Percentiles rank a stretch among this genome's conserved stretches.
phyloP scores from a whole-genome alignment of 176 grass and related monocot genomes.

The Carex kokanica region DNA sequence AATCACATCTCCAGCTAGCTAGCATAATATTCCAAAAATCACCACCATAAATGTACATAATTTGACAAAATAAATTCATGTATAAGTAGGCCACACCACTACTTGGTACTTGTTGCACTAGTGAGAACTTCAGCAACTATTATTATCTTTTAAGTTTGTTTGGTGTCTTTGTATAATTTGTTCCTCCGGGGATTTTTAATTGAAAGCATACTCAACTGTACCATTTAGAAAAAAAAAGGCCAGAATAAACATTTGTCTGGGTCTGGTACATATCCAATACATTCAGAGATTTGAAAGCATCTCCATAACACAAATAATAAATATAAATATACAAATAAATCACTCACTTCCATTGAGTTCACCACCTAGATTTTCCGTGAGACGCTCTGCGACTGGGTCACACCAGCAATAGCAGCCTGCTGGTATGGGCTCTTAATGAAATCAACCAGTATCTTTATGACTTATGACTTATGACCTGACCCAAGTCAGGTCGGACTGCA shows the following conservation, averaged over 20 bases:
- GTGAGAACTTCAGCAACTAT: neutral
- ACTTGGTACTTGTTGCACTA: too few relatives aligned
- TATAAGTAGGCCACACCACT: too few relatives aligned
- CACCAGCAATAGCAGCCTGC: constrained; percentile 62
- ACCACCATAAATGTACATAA: too few relatives aligned
- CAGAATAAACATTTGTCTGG: neutral
- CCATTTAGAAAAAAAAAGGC: neutral
- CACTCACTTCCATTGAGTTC: constrained; percentile 39
- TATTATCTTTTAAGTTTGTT: neutral
- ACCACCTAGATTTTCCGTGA: constrained; percentile 63
- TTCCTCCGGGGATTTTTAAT: neutral
- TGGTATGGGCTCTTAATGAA: constrained; percentile 80
- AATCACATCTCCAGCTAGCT: too few relatives aligned
- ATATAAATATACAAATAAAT: neutral
- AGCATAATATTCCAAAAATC: too few relatives aligned
- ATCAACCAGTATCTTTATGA: constrained; percentile 42
- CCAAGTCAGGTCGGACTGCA: constrained; percentile 56
- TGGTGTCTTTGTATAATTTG: neutral
- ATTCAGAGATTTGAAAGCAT: neutral
- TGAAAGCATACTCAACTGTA: neutral
- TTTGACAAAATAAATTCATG: too few relatives aligned
- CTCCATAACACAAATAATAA: neutral
- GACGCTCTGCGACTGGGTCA: constrained; percentile 60
- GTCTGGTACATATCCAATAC: neutral
- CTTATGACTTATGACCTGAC: constrained; percentile 34